Percentiles rank a stretch among this genome's conserved stretches.
Evolutionary conservation across 352 stramenopile genomes (phyloP).

Genomic region (Blastocystis sp.): DNA sequence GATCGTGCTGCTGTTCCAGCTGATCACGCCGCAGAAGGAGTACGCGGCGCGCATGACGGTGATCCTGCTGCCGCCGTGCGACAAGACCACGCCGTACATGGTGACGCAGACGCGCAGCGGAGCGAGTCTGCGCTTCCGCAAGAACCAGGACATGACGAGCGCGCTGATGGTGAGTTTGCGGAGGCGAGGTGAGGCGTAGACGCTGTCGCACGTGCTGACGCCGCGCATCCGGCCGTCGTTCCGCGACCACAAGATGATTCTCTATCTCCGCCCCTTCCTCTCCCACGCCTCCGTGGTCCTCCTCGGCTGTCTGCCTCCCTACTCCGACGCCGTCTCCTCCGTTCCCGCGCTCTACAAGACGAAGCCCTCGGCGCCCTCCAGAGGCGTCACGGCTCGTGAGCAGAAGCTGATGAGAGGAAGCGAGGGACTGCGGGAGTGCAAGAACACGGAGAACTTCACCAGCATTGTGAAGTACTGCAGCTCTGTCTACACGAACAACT

Average conservation of each 20-base stretch:
- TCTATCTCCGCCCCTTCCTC: slow-evolving; percentile 61
- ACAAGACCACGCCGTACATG: neutral
- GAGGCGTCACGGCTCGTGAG: neutral
- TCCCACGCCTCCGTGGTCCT: neutral
- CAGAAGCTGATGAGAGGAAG: neutral
- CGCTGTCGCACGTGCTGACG: slow-evolving; percentile 1
- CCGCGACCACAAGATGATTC: slow-evolving; percentile 49
- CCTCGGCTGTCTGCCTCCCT: slow-evolving; percentile 36
- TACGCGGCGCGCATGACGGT: slow-evolving; percentile 1
- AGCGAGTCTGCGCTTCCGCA: neutral
- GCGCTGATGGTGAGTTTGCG: neutral
- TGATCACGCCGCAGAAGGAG: neutral
- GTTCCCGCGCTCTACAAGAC: neutral
- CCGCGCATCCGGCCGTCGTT: slow-evolving; percentile 22
- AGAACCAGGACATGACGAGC: neutral
- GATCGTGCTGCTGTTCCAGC: slow-evolving; percentile 12
- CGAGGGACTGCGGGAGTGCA: neutral
- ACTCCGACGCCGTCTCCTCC: neutral
- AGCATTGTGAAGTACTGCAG: slow-evolving; percentile 32
- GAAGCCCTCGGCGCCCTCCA: neutral
- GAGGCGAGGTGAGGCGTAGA: neutral
- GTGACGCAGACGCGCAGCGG: neutral
- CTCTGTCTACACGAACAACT: neutral
- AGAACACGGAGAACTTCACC: slow-evolving; percentile 22
- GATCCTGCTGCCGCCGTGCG: slow-evolving; percentile 39